These are phyloP conservation scores for Aspergillus hortae DNA, from an alignment of 2,329 filamentous ascomycete species.

Conservation along the genomic window DNA sequence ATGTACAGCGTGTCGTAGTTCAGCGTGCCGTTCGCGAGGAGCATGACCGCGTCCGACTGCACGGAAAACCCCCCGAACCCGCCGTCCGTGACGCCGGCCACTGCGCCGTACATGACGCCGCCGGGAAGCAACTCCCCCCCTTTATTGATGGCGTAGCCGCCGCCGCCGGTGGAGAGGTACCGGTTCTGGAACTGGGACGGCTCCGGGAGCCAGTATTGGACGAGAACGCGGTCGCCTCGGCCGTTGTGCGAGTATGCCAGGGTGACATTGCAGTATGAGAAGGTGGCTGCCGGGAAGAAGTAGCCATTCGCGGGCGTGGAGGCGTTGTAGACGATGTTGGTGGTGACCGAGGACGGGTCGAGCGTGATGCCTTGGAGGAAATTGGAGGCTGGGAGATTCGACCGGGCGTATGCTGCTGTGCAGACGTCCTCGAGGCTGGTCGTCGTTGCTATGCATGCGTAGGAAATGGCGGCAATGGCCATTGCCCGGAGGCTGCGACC, in stretches of 20 bases:
- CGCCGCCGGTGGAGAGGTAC: slow-evolving; percentile 46
- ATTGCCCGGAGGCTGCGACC: too few relatives aligned
- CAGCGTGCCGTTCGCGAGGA: slow-evolving; percentile 47
- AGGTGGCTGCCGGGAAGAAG: slow-evolving; percentile 8
- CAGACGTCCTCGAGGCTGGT: too few relatives aligned
- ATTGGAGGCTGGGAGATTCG: too few relatives aligned
- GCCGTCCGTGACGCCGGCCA: slow-evolving; percentile 40
- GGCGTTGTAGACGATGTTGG: slow-evolving; percentile 37
- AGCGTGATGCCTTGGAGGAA: slow-evolving; percentile 32
- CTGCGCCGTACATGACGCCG: slow-evolving; percentile 43
- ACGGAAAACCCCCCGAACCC: slow-evolving; percentile 44
- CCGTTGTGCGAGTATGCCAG: slow-evolving; percentile 43
- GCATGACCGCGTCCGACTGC: slow-evolving; percentile 36
- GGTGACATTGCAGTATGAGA: slow-evolving; percentile 41
- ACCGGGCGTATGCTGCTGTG: too few relatives aligned
- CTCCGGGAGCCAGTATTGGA: slow-evolving; percentile 36
- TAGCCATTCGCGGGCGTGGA: slow-evolving; percentile 22
- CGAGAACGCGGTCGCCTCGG: slow-evolving; percentile 30
- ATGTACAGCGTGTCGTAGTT: slow-evolving; percentile 33
- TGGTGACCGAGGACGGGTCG: slow-evolving; percentile 40
- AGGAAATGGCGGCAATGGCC: too few relatives aligned
- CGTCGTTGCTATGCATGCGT: too few relatives aligned
- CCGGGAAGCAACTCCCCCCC: slow-evolving; percentile 30
- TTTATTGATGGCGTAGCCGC: slow-evolving; percentile 40
- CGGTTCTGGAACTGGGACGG: slow-evolving; percentile 42